Conservation (phyloP, 2,329 filamentous ascomycete genomes). For the Pyricularia pennisetigena region DNA sequence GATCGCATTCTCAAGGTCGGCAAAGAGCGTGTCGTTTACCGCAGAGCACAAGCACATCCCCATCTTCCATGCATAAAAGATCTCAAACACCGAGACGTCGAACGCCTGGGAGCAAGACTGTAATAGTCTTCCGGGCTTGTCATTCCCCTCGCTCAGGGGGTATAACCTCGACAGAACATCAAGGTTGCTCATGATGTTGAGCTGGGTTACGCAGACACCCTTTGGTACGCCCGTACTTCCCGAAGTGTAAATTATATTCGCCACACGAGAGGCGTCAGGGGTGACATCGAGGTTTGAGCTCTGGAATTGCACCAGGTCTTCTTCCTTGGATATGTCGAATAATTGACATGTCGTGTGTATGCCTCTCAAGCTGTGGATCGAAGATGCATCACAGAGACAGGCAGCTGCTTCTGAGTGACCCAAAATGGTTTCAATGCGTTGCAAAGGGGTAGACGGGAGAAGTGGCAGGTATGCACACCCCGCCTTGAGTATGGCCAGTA, state of each 20-base stretch:
- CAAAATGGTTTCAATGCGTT: constrained; percentile 53
- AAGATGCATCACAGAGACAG: constrained; percentile 30
- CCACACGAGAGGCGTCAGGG: constrained; percentile 39
- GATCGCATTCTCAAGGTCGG: constrained; percentile 60
- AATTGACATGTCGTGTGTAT: constrained; percentile 8
- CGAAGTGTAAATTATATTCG: constrained; percentile 76
- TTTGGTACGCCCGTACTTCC: constrained; percentile 76
- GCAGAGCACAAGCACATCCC: constrained; percentile 74
- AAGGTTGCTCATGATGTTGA: constrained; percentile 71
- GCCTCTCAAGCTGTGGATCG: constrained; percentile 9
- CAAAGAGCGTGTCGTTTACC: constrained; percentile 63
- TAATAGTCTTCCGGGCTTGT: constrained; percentile 47
- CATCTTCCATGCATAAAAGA: constrained; percentile 72
- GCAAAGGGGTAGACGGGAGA: constrained; percentile 57
- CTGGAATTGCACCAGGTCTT: neutral
- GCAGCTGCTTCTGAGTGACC: constrained; percentile 41
- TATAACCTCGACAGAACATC: constrained; percentile 56
- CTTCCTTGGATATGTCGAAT: constrained; percentile 2
- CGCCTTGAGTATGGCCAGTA: constrained; percentile 64
- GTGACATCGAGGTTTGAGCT: constrained; percentile 21
- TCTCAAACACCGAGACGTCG: constrained; percentile 83
- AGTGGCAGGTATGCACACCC: constrained; percentile 76
- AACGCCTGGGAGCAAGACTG: constrained; percentile 81
- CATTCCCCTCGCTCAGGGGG: constrained; percentile 30
- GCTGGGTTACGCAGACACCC: constrained; percentile 67